Evolutionary conservation across 352 stramenopile species (phyloP).

Genomic region (Pythium biforme): DNA sequence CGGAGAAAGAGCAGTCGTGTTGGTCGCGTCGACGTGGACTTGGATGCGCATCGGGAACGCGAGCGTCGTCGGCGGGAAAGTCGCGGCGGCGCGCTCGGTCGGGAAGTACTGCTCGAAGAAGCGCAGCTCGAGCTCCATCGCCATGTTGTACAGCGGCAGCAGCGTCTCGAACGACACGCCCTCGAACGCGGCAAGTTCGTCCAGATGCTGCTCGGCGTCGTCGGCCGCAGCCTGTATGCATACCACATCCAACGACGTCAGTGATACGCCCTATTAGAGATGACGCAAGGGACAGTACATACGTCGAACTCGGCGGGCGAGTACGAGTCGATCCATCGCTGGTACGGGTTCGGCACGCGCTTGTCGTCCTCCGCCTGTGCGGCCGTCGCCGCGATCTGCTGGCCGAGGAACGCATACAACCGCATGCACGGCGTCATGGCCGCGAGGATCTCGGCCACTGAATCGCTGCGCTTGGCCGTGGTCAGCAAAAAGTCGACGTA

Average conservation of each 20-base stretch:
- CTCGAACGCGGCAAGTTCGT: slow-evolving; percentile 33
- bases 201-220: slow-evolving; percentile 35
- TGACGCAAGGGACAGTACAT: too few relatives aligned
- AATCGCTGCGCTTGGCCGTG: slow-evolving; percentile 33
- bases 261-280: too few relatives aligned
- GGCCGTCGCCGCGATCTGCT: slow-evolving; percentile 28
- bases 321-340: slow-evolving; percentile 53
- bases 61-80: slow-evolving; percentile 1
- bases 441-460: slow-evolving; percentile 43
- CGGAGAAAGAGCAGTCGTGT: background rate
- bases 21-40: background rate
- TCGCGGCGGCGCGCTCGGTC: slow-evolving; percentile 16
- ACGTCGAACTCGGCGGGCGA: slow-evolving; percentile 40
- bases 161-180: slow-evolving; percentile 28
- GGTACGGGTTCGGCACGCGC: slow-evolving; percentile 30
- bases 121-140: slow-evolving; percentile 51
- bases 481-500: slow-evolving; percentile 54
- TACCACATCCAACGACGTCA: background rate
- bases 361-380: background rate
- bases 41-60: slow-evolving; percentile 11
- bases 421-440: slow-evolving; percentile 57
- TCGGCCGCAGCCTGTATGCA: slow-evolving; percentile 23
- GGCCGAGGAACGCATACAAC: slow-evolving; percentile 48
- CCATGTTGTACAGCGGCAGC: slow-evolving; percentile 41
- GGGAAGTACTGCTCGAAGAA: slow-evolving; percentile 60